Evolutionary conservation across 108 stramenopile genomes (phyloP), one percentile per base, ranked within the genome.

Genomic region (Chaetoceros tenuissimus): DNA sequence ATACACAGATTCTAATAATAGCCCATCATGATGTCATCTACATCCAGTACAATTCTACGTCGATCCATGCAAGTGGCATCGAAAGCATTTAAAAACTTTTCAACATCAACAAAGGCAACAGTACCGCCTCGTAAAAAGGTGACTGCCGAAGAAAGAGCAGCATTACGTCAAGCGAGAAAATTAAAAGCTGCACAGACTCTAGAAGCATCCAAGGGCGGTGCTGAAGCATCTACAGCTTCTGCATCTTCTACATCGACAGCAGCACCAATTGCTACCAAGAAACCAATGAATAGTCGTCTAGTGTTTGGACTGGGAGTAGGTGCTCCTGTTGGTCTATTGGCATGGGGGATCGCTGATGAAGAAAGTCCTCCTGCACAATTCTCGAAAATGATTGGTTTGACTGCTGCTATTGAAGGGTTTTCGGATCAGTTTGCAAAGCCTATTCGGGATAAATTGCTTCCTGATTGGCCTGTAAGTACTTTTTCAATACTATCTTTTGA

Each of bases 361-460:
- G 58, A 87, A 48, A 87, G 85, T 69, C 87, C 84, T 17, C 83
- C 85, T 30, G 85, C 87, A 21, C 62, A 85, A 59, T 47, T 89
- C 1, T 67, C 75, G 46, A 45, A 71, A 23, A 52, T 60, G 77
- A 74, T 89, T 55, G 92, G 92, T 29, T 58, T 91, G 46, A 80
- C 80, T 25, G 75, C 63, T 52, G 51, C 72, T 25, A 59, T 92
- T 43, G 53, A 71, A 28, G 62, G 62, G n/a, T 66, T 68, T 29
- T 49, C 70, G 2, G 67, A 78, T 44, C 63, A 77, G 47, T 87
- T 89, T 71, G 82, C 84, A 31, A 79, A 86, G 51, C 96, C 96
- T 48, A 60, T 80, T 27, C 70, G 82, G 31, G 95, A 90, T 2
- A 94, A 95, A 61, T 78, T 98, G 23, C 71, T 98, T 46, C 95